Conservation (phyloP, 2,329 filamentous ascomycete genomes). For the Piedraia hortae region DNA sequence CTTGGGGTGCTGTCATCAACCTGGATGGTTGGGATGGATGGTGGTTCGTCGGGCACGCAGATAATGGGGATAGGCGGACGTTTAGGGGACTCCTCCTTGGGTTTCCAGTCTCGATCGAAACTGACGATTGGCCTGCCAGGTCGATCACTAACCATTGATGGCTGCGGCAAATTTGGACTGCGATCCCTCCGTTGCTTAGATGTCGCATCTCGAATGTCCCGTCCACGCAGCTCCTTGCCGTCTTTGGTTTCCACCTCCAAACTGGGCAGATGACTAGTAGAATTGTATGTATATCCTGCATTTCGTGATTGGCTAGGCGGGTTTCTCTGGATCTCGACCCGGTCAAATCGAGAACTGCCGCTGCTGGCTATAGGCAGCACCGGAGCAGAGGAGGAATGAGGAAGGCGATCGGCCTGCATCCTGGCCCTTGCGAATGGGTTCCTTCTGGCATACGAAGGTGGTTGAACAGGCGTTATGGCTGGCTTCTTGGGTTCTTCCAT, state of each 20-base stretch:
- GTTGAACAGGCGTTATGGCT: constrained; percentile 9
- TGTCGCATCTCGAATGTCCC: constrained; percentile 74
- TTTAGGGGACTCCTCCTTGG: constrained; percentile 27
- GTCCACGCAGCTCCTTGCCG: constrained; percentile 54
- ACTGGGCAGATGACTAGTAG: constrained; percentile 12
- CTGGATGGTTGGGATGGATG: constrained; percentile 8
- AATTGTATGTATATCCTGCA: constrained; percentile 49
- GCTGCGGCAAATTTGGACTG: constrained; percentile 63
- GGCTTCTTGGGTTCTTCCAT: constrained; percentile 3
- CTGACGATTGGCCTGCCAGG: constrained; percentile 88
- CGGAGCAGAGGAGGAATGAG: constrained; percentile 19
- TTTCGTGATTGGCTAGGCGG: constrained; percentile 61
- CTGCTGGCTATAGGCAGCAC: constrained; percentile 8
- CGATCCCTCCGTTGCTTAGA: constrained; percentile 70
- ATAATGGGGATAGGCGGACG: constrained; percentile 21
- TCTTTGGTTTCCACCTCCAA: no score
- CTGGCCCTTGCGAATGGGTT: constrained; percentile 38
- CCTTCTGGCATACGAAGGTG: constrained; percentile 25
- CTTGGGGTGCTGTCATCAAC: constrained; percentile 11
- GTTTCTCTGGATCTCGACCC: constrained; percentile 58
- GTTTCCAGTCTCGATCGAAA: constrained; percentile 66
- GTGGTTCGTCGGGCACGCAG: constrained; percentile 20
- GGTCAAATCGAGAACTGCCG: constrained; percentile 12
- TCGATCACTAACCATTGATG: constrained; percentile 70
- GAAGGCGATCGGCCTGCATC: constrained; percentile 21